Base-by-base conservation (phyloP, 495 filamentous ascomycete species). In the Astrocystis sublimbata region DNA sequence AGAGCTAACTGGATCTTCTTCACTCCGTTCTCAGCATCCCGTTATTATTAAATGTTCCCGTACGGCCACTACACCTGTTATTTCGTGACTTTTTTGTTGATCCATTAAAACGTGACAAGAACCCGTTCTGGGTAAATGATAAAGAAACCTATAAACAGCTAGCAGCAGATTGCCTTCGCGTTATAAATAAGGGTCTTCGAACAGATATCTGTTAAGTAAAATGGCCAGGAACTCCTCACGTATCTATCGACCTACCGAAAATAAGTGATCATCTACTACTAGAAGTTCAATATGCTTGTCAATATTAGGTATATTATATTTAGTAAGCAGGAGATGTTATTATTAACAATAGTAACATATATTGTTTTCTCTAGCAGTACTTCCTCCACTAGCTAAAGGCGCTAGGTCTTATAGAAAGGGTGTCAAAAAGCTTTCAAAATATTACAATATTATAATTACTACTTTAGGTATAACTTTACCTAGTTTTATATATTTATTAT, bases 331-430 rank as follows among this genome's bases (percentile, higher is more conserved):
- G 68, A 23, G 12, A 52, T 21, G 6, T 10, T 15, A 24, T 76
- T 28, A 24, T 54, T 45, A 64, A 77, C 50, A 45, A 63, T 26
- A 63, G 62, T 58, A 53, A 56, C 13, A 65, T 75, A 9, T 36
- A 72, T 46, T 24, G n/a, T 6, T 83, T 83, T 42, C 63, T 83
- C 15, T 36, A 64, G 55, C 33, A 69, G 57, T 72, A 83, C 65
- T 74, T 84, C 40, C 70, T 85, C 15, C 71, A 76, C 62, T 81
- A 73, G 79, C 26, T 81, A 17, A 76, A 83, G 71, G 76, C 70
- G 40, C 62, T 81, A 54, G 68, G 70, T 57, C 63, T 76, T 28
- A n/a, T 81, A 21, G 73, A 73, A 3, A 33, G 63, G 38, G 58
- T 67, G n/a, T 74, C 68, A 9, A 65, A 76, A 53, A 55, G 70